A percentile compares a stretch with the other conserved stretches of the same genome.
Conservation (phyloP, 495 filamentous ascomycete genomes). For the Annulohypoxylon nitens region DNA sequence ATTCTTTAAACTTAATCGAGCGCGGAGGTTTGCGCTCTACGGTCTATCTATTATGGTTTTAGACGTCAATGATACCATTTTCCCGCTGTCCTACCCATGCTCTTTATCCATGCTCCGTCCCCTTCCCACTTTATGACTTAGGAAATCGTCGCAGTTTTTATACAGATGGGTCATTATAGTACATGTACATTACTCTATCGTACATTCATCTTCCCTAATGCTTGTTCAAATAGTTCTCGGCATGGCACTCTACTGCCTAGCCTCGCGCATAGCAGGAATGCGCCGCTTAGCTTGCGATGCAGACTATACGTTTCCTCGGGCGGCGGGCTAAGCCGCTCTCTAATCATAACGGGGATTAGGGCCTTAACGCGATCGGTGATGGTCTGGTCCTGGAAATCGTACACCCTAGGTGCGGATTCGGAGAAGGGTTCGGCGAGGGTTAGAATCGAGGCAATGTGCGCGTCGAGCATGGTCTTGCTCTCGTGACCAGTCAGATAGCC, state of each 20-base stretch:
- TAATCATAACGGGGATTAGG: conserved; percentile 92
- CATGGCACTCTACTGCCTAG: conserved; percentile 86
- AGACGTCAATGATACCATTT: conserved; percentile 44
- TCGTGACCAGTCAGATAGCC: conserved; percentile 95
- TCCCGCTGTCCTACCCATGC: conserved; percentile 25
- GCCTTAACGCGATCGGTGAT: conserved; percentile 91
- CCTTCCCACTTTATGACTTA: neutral
- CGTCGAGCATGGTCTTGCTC: conserved; percentile 83
- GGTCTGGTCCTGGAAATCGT: conserved; percentile 93
- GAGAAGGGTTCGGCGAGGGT: conserved; percentile 94
- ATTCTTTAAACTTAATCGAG: neutral
- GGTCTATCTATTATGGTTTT: conserved; percentile 35
- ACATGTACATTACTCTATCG: conserved; percentile 15
- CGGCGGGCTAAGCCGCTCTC: conserved; percentile 87
- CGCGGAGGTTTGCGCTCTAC: neutral
- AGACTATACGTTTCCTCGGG: conserved; percentile 98
- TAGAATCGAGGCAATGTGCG: conserved; percentile 83
- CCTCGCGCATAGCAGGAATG: conserved; percentile 90
- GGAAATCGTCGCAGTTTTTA: neutral
- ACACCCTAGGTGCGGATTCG: conserved; percentile 78
- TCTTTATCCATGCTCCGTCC: conserved; percentile 31
- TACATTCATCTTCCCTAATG: conserved; percentile 65
- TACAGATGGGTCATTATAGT: conserved; percentile 32
- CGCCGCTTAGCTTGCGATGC: conserved; percentile 95
- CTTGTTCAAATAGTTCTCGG: conserved; percentile 81